Percentiles rank a stretch among this genome's conserved stretches.
These are phyloP conservation scores for Aspergillus kassunensis DNA, from an alignment of 495 filamentous ascomycete species.

Conservation along the genomic window DNA sequence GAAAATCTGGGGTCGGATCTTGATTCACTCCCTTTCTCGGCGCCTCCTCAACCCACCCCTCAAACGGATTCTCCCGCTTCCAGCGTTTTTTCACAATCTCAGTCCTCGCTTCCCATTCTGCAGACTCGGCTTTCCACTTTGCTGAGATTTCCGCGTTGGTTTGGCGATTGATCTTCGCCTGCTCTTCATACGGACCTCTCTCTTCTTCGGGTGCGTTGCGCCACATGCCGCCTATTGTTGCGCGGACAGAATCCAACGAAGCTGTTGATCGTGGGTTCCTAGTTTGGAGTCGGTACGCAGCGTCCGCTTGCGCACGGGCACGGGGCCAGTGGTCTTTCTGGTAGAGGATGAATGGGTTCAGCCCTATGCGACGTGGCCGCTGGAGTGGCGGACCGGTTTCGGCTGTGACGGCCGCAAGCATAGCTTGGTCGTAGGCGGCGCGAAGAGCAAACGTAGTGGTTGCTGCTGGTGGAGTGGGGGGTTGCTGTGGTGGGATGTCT, in stretches of 20 bases:
- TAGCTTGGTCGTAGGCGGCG: slow-evolving; percentile 68
- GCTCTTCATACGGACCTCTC: slow-evolving; percentile 70
- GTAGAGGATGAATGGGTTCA: slow-evolving; percentile 65
- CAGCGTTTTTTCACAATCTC: slow-evolving; percentile 57
- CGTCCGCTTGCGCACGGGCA: slow-evolving; percentile 69
- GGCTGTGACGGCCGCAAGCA: slow-evolving; percentile 62
- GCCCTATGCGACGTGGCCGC: slow-evolving; percentile 63
- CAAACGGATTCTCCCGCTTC: slow-evolving; percentile 56
- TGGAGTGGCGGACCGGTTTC: slow-evolving; percentile 69
- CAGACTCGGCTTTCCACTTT: slow-evolving; percentile 53
- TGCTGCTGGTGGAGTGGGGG: slow-evolving; percentile 9
- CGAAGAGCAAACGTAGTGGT: slow-evolving; percentile 40
- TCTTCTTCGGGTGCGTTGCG: slow-evolving; percentile 63
- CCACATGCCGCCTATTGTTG: slow-evolving; percentile 85
- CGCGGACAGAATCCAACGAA: slow-evolving; percentile 69
- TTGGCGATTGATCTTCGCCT: slow-evolving; percentile 63
- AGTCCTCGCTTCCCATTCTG: slow-evolving; percentile 68
- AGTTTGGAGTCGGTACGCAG: slow-evolving; percentile 57
- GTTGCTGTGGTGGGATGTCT: slow-evolving; percentile 9
- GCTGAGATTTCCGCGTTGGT: slow-evolving; percentile 53
- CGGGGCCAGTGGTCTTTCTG: slow-evolving; percentile 76
- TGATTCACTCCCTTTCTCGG: slow-evolving; percentile 4
- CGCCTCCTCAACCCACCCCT: slow-evolving; percentile 32
- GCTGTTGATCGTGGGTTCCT: slow-evolving; percentile 64
- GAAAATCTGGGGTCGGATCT: too few species aligned